Evolutionary conservation across 202 grass and related monocot species (phyloP).

Genomic region (Bolboschoenoplectus hybrid): DNA sequence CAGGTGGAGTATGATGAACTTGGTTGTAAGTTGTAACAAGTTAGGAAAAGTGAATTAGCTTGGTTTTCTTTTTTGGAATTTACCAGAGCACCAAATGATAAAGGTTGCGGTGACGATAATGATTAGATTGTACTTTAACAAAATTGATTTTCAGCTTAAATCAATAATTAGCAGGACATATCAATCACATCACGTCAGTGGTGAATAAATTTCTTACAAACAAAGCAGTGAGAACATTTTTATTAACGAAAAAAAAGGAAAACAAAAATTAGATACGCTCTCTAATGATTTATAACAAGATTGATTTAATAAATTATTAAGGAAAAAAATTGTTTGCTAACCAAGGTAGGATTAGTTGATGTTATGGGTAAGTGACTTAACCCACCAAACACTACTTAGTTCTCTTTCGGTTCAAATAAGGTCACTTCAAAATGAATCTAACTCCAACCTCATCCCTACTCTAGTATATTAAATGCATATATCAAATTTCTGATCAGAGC

Average conservation of each 20-base stretch:
- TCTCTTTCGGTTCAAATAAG: background rate
- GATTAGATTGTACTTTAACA: background rate
- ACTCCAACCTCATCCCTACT: constrained; percentile 11
- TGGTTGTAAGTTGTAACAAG: constrained; percentile 2
- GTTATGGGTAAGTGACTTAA: constrained; percentile 14
- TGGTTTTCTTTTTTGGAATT: background rate
- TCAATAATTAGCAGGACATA: constrained; percentile 4
- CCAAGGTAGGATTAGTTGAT: constrained; percentile 8
- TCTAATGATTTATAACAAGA: background rate
- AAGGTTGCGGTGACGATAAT: background rate
- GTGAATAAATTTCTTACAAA: background rate
- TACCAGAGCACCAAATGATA: background rate
- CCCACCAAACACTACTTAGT: constrained; percentile 14
- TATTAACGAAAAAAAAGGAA: background rate
- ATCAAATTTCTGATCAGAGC: background rate
- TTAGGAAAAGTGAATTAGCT: background rate
- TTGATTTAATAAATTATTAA: background rate
- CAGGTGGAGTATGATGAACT: background rate
- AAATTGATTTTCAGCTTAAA: background rate
- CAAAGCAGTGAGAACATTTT: background rate
- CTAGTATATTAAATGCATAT: background rate
- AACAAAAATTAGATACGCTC: constrained; percentile 1
- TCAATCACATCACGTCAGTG: background rate
- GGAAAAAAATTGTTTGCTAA: background rate
- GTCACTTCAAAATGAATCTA: constrained; percentile 14